phyloP scores from a whole-genome alignment of 345 rosid species.

The Hibiscus trionum region DNA sequence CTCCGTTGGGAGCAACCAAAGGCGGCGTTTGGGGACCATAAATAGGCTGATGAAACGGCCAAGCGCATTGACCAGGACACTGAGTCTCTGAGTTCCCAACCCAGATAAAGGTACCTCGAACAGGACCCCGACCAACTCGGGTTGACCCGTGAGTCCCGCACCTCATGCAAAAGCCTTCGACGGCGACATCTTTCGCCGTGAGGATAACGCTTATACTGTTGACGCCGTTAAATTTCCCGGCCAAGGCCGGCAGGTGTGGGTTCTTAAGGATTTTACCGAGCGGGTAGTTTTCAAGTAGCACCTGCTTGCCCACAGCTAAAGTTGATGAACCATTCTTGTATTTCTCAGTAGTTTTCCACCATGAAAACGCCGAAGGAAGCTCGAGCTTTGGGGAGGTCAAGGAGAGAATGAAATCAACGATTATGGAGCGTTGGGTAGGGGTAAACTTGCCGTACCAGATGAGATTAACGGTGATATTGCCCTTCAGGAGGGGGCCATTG shows the following conservation, averaged over 20 bases:
- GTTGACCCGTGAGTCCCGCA: conserved; percentile 74
- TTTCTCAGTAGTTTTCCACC: conserved; percentile 86
- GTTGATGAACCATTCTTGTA: conserved; percentile 44
- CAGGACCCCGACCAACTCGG: conserved; percentile 14
- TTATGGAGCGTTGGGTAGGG: conserved; percentile 56
- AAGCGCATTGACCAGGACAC: conserved; percentile 90
- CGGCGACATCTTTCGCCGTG: conserved; percentile 70
- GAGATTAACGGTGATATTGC: conserved; percentile 56
- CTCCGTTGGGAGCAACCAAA: conserved; percentile 73
- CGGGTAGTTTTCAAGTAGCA: conserved; percentile 48
- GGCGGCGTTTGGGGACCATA: conserved; percentile 91
- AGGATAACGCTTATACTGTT: conserved; percentile 55
- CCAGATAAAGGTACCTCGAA: conserved; percentile 58
- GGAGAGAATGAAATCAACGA: conserved; percentile 72
- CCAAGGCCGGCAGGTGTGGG: conserved; percentile 46
- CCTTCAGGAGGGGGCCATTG: conserved; percentile 55
- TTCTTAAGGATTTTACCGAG: conserved; percentile 52
- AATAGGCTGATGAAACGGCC: conserved; percentile 97
- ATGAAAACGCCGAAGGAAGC: conserved; percentile 47
- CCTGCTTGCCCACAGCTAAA: conserved; percentile 50
- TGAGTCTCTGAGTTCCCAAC: conserved; percentile 79
- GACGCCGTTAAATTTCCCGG: conserved; percentile 31
- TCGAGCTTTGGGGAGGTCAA: conserved; percentile 23
- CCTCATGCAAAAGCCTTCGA: conserved; percentile 70
- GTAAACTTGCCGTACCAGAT: conserved; percentile 84